Evolutionary conservation across 768 basidiomycete species (phyloP).

Genomic region (Amanita exitialis): DNA sequence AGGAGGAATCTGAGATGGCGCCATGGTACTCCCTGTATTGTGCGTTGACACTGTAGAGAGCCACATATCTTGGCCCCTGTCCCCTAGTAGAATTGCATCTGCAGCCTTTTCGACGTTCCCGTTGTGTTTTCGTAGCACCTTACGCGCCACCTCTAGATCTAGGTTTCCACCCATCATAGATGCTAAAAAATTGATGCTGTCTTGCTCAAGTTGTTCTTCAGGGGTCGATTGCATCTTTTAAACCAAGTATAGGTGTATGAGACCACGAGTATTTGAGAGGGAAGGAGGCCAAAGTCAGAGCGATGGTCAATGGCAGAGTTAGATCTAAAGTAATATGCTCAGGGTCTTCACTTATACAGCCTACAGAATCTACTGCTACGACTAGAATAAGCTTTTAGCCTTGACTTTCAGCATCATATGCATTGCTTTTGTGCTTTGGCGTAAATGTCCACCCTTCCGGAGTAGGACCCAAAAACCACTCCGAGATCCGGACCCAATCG

Average conservation of each 20-base stretch:
- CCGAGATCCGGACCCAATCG: slow-evolving; percentile 90
- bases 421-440: slow-evolving; percentile 93
- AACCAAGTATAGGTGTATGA: background rate
- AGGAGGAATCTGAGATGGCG: slow-evolving; percentile 13
- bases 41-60: slow-evolving; percentile 10
- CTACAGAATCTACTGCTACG: no score
- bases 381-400: slow-evolving; percentile 17
- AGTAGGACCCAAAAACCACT: slow-evolving; percentile 88
- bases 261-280: background rate
- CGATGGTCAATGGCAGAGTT: background rate
- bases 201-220: slow-evolving; percentile 20
- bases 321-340: no score
- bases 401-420: slow-evolving; percentile 38
- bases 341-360: no score
- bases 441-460: slow-evolving; percentile 80
- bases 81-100: slow-evolving; percentile 42
- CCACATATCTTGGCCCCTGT: slow-evolving; percentile 27
- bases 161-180: slow-evolving; percentile 24
- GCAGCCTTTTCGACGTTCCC: slow-evolving; percentile 50
- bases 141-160: slow-evolving; percentile 36
- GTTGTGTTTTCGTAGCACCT: slow-evolving; percentile 50
- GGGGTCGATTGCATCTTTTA: slow-evolving; percentile 15
- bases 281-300: background rate
- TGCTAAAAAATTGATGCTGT: slow-evolving; percentile 22
- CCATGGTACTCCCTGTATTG: slow-evolving; percentile 13